phyloP scores from a whole-genome alignment of 1,284 basidiomycete genomes.

The Cryptococcus neoformans region DNA sequence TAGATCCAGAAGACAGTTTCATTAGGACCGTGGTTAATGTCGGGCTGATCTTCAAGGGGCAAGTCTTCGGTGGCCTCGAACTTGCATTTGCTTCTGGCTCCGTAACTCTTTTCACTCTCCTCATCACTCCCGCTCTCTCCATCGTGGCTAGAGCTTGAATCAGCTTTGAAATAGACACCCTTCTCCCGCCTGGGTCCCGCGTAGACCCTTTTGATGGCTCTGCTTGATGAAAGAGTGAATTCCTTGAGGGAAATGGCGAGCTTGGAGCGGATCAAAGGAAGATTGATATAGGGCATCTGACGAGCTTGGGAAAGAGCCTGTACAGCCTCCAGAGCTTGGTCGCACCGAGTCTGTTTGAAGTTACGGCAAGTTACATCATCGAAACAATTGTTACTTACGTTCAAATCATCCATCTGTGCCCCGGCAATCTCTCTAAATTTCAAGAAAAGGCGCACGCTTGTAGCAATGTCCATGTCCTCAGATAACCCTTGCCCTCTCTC shows the following conservation, averaged over 20 bases:
- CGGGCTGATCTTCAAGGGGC: background rate
- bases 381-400: constrained; percentile 55
- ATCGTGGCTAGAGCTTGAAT: background rate
- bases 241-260: constrained; percentile 66
- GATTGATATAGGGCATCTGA: constrained; percentile 48
- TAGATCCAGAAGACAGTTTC: constrained; percentile 77
- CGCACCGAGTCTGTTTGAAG: constrained; percentile 26
- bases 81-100: constrained; percentile 5
- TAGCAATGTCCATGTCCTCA: constrained; percentile 56
- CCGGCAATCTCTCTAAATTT: constrained; percentile 79
- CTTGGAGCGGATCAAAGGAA: constrained; percentile 60
- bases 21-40: constrained; percentile 37
- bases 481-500: background rate
- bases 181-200: constrained; percentile 48
- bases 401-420: constrained; percentile 68
- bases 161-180: constrained; percentile 15
- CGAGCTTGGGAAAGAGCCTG: constrained; percentile 22
- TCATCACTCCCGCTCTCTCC: background rate
- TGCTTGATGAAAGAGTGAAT: constrained; percentile 65
- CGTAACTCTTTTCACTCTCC: background rate
- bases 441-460: constrained; percentile 73
- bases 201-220: constrained; percentile 74
- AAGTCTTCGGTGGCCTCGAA: constrained; percentile 1
- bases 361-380: background rate
- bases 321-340: constrained; percentile 42